Evolutionary conservation across 805 yeast species (phyloP).

Genomic region (Kuraishia piskuri): DNA sequence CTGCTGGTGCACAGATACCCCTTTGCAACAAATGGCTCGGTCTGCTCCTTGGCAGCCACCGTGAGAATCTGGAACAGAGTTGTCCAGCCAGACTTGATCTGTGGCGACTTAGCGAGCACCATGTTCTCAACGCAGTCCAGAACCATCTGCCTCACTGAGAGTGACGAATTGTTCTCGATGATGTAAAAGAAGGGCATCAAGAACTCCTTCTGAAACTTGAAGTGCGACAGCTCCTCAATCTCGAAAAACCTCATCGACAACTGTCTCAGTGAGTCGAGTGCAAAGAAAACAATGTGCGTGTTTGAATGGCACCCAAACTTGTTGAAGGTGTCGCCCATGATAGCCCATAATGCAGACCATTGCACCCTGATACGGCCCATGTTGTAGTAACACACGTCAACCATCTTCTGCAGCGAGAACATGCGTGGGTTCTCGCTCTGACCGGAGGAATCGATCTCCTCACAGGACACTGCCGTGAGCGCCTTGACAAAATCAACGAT

Average conservation of each 20-base stretch:
- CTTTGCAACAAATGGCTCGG: conserved; percentile 51
- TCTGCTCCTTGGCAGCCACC: conserved; percentile 56
- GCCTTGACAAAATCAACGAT: conserved; percentile 85
- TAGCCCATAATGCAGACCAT: conserved; percentile 94
- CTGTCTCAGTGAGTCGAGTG: conserved; percentile 90
- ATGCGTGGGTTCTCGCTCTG: conserved; percentile 78
- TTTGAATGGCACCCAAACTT: conserved; percentile 77
- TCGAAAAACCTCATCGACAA: conserved; percentile 86
- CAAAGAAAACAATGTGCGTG: conserved; percentile 73
- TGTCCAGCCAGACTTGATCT: conserved; percentile 90
- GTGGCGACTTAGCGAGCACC: conserved; percentile 63
- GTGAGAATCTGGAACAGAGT: conserved; percentile 75
- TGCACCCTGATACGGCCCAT: conserved; percentile 94
- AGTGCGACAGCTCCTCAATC: conserved; percentile 89
- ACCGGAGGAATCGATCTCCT: conserved; percentile 86
- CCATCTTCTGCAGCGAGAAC: conserved; percentile 89
- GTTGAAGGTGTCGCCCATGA: conserved; percentile 85
- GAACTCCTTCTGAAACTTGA: conserved; percentile 92
- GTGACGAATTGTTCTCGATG: conserved; percentile 54
- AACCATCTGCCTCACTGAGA: conserved; percentile 79
- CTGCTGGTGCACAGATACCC: conserved; percentile 56
- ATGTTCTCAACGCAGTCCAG: conserved; percentile 84
- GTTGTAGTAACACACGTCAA: conserved; percentile 95
- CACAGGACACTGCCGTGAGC: conserved; percentile 75
- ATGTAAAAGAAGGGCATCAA: conserved; percentile 84